Base-by-base conservation (phyloP, 345 rosid species). In the Mallotus nudiflorus region DNA sequence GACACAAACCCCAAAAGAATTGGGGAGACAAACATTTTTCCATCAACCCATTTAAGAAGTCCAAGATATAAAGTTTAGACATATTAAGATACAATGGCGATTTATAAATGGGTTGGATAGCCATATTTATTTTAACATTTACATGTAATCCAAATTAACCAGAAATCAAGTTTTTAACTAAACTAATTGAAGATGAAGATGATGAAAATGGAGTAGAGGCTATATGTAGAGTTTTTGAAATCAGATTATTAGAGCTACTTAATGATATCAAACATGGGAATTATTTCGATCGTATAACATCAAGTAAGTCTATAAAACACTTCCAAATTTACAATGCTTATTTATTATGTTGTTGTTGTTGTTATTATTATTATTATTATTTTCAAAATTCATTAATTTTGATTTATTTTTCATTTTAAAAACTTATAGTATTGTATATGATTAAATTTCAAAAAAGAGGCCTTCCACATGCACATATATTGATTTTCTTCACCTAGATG, bases 111-210 rank as follows among this genome's bases (percentile, higher is more conserved):
- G 53, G 8, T 5, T 15, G 53, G 20, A 15, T 49, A 49, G 7
- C 22, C 22, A 9, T 2, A 49, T 49, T 7, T 49, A 1, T 73
- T 73, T n/a, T 73, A 1, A 73, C 71, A 2, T 66, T 73, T 19
- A 73, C 72, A 0, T 31, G 39, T 8, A 73, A 73, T 42, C 49
- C 40, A 19, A 66, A 66, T 2, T 73, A 71, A 66, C 66, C 66
- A 9, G 44, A 66, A 37, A 48, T 65, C 19, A 12, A 31, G 3
- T 3, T 25, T 9, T 18, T 68, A 2, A 15, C 20, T 1, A 3
- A 19, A 20, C 0, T 12, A 16, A 5, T 5, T 15, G 64, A n/a
- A 1, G 22, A 28, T 0, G 54, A 46, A 22, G 9, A 66, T 29
- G 5, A 11, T 4, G 0, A 35, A 8, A 0, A 16, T 37, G 2